phyloP scores from a whole-genome alignment of 768 basidiomycete genomes.

The Boletus vermiculosoides region DNA sequence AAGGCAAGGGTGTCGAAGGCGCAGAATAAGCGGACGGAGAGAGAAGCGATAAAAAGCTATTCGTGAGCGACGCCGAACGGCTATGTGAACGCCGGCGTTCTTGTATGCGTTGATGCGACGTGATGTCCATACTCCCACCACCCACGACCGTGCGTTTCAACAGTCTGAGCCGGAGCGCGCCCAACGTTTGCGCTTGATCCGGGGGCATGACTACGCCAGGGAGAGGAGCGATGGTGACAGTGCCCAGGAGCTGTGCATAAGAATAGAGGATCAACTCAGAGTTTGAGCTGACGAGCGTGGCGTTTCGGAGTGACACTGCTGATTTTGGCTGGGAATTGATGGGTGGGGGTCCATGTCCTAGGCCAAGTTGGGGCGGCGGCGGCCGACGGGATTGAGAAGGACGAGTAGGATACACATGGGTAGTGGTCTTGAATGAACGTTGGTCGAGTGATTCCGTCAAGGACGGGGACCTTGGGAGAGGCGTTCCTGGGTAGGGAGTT shows the following conservation, averaged over 20 bases:
- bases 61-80: constrained; percentile 52
- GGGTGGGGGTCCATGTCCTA: constrained; percentile 45
- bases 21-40: constrained; percentile 38
- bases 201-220: constrained; percentile 39
- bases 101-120: constrained; percentile 35
- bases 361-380: constrained; percentile 39
- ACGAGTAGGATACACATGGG: constrained; percentile 38
- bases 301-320: constrained; percentile 34
- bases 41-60: constrained; percentile 49
- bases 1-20: constrained; percentile 21
- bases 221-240: constrained; percentile 54
- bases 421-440: constrained; percentile 23
- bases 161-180: constrained; percentile 49
- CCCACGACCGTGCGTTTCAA: constrained; percentile 45
- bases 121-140: constrained; percentile 81
- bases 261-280: constrained; percentile 79
- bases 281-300: constrained; percentile 48
- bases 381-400: constrained; percentile 31
- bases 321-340: constrained; percentile 16
- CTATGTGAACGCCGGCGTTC: constrained; percentile 39
- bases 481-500: constrained; percentile 38
- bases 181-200: constrained; percentile 47
- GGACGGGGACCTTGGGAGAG: constrained; percentile 29
- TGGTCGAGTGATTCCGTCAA: constrained; percentile 29
- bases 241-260: constrained; percentile 77